Evolutionary conservation across 1,284 basidiomycete genomes (phyloP).

Genomic region (Pseudomicrostroma phylloplanum): DNA sequence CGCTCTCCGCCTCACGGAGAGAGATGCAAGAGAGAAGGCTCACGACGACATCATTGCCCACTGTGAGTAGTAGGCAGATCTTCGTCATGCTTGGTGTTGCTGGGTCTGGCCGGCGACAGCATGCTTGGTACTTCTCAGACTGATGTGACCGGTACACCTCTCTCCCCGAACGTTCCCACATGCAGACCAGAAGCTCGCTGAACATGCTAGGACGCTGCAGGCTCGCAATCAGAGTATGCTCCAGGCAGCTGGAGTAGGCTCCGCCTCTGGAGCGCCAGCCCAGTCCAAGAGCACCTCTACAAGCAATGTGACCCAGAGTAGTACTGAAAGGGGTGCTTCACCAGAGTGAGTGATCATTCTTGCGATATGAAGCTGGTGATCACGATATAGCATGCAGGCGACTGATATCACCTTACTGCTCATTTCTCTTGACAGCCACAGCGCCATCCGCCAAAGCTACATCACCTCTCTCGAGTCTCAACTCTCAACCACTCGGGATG

Average conservation of each 20-base stretch:
- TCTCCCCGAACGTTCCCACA: too few relatives aligned
- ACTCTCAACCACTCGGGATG: conserved; percentile 79
- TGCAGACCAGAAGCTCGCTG: conserved; percentile 28
- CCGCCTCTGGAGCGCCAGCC: background rate
- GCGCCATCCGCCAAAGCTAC: conserved; percentile 77
- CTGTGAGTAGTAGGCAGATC: conserved; percentile 29
- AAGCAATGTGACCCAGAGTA: conserved; percentile 10
- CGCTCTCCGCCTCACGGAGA: conserved; percentile 29
- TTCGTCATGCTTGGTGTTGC: too few relatives aligned
- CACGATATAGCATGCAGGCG: background rate
- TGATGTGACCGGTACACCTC: too few relatives aligned
- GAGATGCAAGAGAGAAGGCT: conserved; percentile 32
- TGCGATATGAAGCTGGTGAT: background rate
- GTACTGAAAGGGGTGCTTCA: conserved; percentile 5
- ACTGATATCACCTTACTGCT: background rate
- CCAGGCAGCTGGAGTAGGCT: background rate
- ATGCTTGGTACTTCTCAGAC: too few relatives aligned
- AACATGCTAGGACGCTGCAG: conserved; percentile 25
- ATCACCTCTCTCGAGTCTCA: conserved; percentile 85
- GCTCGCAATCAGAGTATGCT: conserved; percentile 30
- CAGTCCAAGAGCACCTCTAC: conserved; percentile 10
- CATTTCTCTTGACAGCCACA: conserved; percentile 50
- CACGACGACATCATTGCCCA: conserved; percentile 27
- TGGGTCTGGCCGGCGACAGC: too few relatives aligned
- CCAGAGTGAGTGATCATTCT: conserved; percentile 9